A percentile compares a stretch with the other conserved stretches of the same genome.
These are phyloP conservation scores for Fusarium beomiforme DNA, from an alignment of 2,329 filamentous ascomycete species.

Conservation along the genomic window DNA sequence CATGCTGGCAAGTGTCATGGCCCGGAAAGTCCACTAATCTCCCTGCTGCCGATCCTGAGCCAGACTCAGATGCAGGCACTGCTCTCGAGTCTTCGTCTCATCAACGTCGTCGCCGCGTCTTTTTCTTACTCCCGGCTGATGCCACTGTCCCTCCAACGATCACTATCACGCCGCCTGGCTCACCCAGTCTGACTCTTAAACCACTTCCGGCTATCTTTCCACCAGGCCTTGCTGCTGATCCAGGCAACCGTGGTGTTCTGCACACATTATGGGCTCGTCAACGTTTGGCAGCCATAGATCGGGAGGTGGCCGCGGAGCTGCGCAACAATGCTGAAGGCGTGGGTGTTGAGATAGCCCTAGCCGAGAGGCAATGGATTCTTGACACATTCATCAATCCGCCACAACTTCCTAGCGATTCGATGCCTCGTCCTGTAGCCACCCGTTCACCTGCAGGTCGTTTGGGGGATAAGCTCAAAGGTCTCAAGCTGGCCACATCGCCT, in stretches of 20 bases:
- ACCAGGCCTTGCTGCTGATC: constrained; percentile 74
- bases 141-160: constrained; percentile 77
- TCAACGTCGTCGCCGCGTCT: constrained; percentile 69
- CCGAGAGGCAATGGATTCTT: constrained; percentile 88
- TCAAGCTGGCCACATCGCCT: constrained; percentile 80
- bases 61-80: constrained; percentile 44
- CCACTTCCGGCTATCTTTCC: constrained; percentile 89
- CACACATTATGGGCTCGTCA: constrained; percentile 93
- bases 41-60: constrained; percentile 60
- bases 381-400: constrained; percentile 69
- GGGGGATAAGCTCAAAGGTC: constrained; percentile 80
- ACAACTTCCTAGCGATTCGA: constrained; percentile 28
- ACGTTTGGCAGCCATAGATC: constrained; percentile 76
- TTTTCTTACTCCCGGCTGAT: constrained; percentile 82
- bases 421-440: constrained; percentile 61
- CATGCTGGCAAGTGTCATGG: constrained; percentile 81
- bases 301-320: constrained; percentile 80
- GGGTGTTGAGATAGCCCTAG: constrained; percentile 82
- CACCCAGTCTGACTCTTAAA: constrained; percentile 68
- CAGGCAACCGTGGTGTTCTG: constrained; percentile 81
- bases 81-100: constrained; percentile 37
- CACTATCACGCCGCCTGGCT: constrained; percentile 64
- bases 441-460: constrained; percentile 75
- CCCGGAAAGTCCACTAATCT: constrained; percentile 80
- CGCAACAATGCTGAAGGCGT: constrained; percentile 81